These are phyloP conservation scores for Chlamydomonas schloesseri DNA, from an alignment of 139 green algal species.

Conservation along the genomic window DNA sequence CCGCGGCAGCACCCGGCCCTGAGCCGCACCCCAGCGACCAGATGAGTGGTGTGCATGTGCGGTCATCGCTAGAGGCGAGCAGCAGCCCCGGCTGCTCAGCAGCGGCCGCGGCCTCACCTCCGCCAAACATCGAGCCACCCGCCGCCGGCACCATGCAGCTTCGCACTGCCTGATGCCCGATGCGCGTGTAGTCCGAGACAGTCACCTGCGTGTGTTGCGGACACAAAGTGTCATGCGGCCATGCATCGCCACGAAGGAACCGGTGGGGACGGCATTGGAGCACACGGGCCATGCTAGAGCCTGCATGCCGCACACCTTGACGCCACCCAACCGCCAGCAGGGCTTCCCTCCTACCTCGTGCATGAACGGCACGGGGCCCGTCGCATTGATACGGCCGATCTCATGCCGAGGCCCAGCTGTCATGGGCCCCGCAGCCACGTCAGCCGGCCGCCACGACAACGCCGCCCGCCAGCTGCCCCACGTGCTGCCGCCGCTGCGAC, in stretches of 20 bases:
- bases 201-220: too few species aligned
- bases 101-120: too few species aligned
- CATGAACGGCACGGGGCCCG: background rate
- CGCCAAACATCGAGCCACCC: too few species aligned
- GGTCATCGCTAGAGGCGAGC: conserved; percentile 15
- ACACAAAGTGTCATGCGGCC: too few species aligned
- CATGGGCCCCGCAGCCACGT: background rate
- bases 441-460: conserved; percentile 4
- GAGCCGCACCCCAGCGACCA: background rate
- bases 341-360: background rate
- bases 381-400: background rate
- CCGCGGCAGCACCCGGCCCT: too few species aligned
- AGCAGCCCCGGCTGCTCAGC: background rate
- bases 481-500: background rate
- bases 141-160: conserved; percentile 31
- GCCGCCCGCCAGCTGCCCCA: background rate
- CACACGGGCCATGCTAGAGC: too few species aligned
- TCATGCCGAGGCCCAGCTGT: conserved; percentile 9
- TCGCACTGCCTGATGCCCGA: background rate
- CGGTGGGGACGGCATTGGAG: too few species aligned
- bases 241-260: too few species aligned
- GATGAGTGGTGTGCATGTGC: background rate
- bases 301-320: too few species aligned
- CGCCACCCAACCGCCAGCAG: background rate
- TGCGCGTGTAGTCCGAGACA: background rate